A percentile compares a stretch with the other conserved stretches of the same genome.
phyloP scores from a whole-genome alignment of 164 flowering plant genomes.

The Annona squamosa region DNA sequence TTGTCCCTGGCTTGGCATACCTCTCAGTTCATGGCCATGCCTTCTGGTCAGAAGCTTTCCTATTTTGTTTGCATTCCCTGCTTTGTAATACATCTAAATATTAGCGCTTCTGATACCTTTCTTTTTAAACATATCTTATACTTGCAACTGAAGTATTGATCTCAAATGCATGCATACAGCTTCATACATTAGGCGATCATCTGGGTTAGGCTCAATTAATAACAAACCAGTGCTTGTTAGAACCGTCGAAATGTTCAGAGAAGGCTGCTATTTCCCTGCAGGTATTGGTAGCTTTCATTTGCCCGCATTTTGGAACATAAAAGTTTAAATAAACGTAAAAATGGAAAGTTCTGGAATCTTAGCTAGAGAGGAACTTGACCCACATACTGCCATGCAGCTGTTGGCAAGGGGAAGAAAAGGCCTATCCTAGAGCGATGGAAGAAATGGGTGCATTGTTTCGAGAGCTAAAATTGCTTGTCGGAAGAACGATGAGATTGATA shows the following conservation, averaged over 20 bases:
- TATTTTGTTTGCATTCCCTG: slow-evolving; percentile 74
- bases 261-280: slow-evolving; percentile 94
- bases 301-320: not conserved
- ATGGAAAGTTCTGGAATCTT: not conserved
- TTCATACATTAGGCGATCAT: slow-evolving; percentile 89
- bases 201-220: slow-evolving; percentile 88
- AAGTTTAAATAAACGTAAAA: too few species aligned
- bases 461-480: too few species aligned
- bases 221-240: slow-evolving; percentile 74
- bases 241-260: slow-evolving; percentile 77
- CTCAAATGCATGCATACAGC: slow-evolving; percentile 42
- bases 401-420: too few species aligned
- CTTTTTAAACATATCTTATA: not conserved
- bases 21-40: slow-evolving; percentile 73
- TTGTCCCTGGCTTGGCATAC: slow-evolving; percentile 44
- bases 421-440: too few species aligned
- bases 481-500: too few species aligned
- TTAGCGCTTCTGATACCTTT: not conserved
- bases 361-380: not conserved
- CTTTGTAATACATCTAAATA: slow-evolving; percentile 47
- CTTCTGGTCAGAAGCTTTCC: slow-evolving; percentile 71
- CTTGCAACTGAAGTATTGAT: not conserved
- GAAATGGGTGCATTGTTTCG: too few species aligned
- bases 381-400: too few species aligned
- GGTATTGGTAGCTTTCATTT: not conserved